Percentiles rank a stretch among this genome's conserved stretches.
Conservation (phyloP, 192 early-diverging fungal species). For the Spizellomyces sp. region DNA sequence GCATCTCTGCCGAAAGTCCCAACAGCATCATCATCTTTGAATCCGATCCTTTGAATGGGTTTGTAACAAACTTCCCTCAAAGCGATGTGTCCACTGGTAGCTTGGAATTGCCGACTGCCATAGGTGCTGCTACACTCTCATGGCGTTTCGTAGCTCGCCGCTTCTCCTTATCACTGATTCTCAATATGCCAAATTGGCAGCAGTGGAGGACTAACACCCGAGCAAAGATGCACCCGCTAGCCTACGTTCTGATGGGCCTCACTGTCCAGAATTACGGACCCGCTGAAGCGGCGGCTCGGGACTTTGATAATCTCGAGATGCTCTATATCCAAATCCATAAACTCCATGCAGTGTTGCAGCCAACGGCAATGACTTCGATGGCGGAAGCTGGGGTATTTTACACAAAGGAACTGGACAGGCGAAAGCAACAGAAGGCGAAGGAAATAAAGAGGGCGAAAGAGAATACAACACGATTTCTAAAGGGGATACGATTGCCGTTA, state of each 20-base stretch:
- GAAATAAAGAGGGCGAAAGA: constrained; percentile 62
- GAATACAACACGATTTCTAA: constrained; percentile 68
- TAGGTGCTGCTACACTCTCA: neutral
- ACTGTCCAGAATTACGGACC: constrained; percentile 57
- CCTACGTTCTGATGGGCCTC: constrained; percentile 68
- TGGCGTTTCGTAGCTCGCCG: constrained; percentile 22
- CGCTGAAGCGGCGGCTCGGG: constrained; percentile 1
- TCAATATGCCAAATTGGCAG: constrained; percentile 14
- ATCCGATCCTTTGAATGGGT: constrained; percentile 60
- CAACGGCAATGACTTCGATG: constrained; percentile 64
- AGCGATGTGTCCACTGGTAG: neutral
- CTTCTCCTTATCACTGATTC: constrained; percentile 64
- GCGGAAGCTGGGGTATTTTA: constrained; percentile 70
- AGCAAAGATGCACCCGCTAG: constrained; percentile 44
- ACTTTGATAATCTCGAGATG: constrained; percentile 32
- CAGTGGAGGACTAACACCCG: constrained; percentile 6
- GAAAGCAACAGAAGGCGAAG: constrained; percentile 55
- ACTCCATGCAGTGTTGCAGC: constrained; percentile 74
- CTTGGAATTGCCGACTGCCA: neutral
- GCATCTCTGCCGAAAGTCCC: constrained; percentile 64
- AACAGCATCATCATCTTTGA: constrained; percentile 53
- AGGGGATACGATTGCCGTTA: constrained; percentile 62
- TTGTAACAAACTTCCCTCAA: constrained; percentile 54
- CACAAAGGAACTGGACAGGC: constrained; percentile 62
- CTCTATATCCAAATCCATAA: constrained; percentile 53